Evolutionary conservation across 2,329 filamentous ascomycete genomes (phyloP), one percentile per base, ranked within the genome.

Genomic region (Verticillium alfalfae): DNA sequence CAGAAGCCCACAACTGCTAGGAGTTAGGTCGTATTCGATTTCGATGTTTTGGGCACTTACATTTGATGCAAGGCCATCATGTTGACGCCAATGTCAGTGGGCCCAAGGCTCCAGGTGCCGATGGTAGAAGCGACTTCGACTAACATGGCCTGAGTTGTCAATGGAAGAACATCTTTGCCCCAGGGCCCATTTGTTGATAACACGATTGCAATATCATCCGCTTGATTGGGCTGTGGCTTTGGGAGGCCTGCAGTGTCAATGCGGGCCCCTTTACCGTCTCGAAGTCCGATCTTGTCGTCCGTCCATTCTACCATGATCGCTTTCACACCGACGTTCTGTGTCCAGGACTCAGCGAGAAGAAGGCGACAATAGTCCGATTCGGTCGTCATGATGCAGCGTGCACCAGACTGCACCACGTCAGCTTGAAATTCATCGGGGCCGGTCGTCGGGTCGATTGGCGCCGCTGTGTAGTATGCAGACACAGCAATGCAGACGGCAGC

Each of bases 1-100:
- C 34, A 85, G 73, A 8, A 85, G 71, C 10, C 83, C 82, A 55
- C 82, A 82, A 31, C 78, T 80, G 52, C 16, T 61, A 5, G 8
- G 8, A 1, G 56, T 66, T 56, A 66, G 62, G 9, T 8, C 26
- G 13, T 22, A 9, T 9, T 22, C 5, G 13, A 26, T 31, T 18
- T 22, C 6, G 34, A 22, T 34, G 5, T 58, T 3, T 5, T 31
- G 26, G 26, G 26, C 26, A 31, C 62, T 62, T 56, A 63, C 62
- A 59, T 36, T 22, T 62, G 57, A 31, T 58, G 52, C 31, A 60
- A 37, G 7, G 57, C 39, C n/a, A 59, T 57, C 60, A 64, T 60
- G 55, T 49, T 60, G 15, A 64, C 22, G 13, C 62, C 60, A 1
- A 22, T 45, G n/a, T 64, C 62, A 8, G 39, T 52, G 2, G 60